phyloP scores from a whole-genome alignment of 192 early-diverging fungal species.

The Pilaira anomala region DNA sequence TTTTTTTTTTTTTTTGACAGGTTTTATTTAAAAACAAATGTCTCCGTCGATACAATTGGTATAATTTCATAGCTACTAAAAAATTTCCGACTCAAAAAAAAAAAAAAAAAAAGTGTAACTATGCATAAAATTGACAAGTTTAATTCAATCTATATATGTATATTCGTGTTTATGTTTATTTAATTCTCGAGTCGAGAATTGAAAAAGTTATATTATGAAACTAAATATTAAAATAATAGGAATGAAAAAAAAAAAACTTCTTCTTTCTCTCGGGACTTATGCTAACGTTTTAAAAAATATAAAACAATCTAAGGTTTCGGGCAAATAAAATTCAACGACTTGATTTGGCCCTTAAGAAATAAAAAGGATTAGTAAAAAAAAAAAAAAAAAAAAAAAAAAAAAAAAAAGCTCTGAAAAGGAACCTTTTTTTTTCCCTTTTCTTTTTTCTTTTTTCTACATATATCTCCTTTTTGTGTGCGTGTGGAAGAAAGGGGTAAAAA shows the following conservation, averaged over 20 bases:
- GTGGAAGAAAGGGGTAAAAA: no score
- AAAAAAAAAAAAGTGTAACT: neutral
- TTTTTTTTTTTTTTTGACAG: neutral
- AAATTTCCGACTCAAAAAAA: neutral
- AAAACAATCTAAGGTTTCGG: conserved; percentile 3
- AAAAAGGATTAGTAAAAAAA: conserved; percentile 1
- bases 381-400: neutral
- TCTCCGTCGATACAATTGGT: no score
- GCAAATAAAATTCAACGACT: conserved; percentile 15
- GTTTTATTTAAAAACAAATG: no score
- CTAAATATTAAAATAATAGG: no score
- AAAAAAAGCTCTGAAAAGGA: conserved; percentile 3
- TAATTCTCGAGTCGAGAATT: neutral
- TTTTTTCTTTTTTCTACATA: neutral
- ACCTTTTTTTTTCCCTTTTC: conserved; percentile 9
- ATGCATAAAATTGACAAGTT: neutral
- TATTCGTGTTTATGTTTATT: conserved; percentile 6
- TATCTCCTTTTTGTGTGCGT: neutral
- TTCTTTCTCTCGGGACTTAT: no score
- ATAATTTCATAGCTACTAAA: no score
- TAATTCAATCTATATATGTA: neutral
- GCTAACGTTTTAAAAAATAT: no score
- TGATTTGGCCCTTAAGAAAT: conserved; percentile 11
- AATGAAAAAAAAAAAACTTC: no score
- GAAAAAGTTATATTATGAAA: no score